These are phyloP conservation scores for Picochlorum sp. DNA, from an alignment of 139 green algal genomes.

Conservation along the genomic window DNA sequence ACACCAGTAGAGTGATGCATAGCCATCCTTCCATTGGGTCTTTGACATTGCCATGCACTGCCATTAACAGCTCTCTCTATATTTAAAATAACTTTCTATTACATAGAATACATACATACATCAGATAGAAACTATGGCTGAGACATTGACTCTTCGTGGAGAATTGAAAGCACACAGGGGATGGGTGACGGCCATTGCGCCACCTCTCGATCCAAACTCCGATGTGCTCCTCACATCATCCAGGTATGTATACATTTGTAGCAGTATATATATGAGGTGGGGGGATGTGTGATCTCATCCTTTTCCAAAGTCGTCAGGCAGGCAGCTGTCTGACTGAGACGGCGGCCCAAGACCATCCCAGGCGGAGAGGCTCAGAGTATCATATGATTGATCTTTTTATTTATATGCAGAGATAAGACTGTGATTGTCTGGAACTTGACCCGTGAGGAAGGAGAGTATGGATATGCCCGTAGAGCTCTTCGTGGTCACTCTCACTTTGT, in stretches of 20 bases:
- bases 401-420: slow-evolving; percentile 82
- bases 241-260: too few species aligned
- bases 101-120: neutral
- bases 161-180: slow-evolving; percentile 62
- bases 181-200: slow-evolving; percentile 89
- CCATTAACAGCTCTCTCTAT: too few species aligned
- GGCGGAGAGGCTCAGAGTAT: too few species aligned
- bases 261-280: neutral
- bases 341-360: neutral
- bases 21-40: too few species aligned
- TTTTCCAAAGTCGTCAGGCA: too few species aligned
- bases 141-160: slow-evolving; percentile 69
- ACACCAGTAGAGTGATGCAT: too few species aligned
- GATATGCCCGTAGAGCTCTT: slow-evolving; percentile 65
- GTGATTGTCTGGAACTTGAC: slow-evolving; percentile 92
- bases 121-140: slow-evolving; percentile 42
- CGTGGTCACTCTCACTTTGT: slow-evolving; percentile 91
- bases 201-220: slow-evolving; percentile 85
- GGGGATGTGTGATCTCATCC: neutral
- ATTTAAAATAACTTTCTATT: neutral
- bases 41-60: neutral
- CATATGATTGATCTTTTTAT: neutral
- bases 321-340: neutral
- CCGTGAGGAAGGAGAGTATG: slow-evolving; percentile 71
- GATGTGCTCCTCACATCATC: slow-evolving; percentile 89